These are phyloP conservation scores for Paramecium caudatum DNA, from an alignment of 73 alveolate genomes.

Conservation along the genomic window DNA sequence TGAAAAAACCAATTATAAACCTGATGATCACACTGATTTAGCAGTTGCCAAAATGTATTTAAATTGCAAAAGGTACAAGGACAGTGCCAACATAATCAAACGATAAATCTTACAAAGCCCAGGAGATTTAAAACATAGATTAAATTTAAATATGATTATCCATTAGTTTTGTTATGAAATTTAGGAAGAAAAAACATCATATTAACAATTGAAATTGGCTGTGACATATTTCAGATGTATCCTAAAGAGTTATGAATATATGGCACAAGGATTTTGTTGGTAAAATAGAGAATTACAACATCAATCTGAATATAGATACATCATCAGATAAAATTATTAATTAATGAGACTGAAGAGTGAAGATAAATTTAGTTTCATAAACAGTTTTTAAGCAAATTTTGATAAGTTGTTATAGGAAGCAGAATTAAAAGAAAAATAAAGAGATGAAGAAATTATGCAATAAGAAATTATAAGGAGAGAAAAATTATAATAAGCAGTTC, in stretches of 20 bases:
- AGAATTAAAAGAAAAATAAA: not conserved
- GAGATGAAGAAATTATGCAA: not conserved
- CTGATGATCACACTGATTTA: slow-evolving; percentile 62
- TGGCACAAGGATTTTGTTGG: slow-evolving; percentile 46
- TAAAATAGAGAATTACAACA: slow-evolving; percentile 36
- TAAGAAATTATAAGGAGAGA: slow-evolving; percentile 43
- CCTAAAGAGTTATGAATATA: slow-evolving; percentile 56
- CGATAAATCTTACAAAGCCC: slow-evolving; percentile 35
- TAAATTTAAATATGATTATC: slow-evolving; percentile 40
- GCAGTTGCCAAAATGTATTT: slow-evolving; percentile 58
- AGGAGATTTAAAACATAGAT: slow-evolving; percentile 59
- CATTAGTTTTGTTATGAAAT: slow-evolving; percentile 57
- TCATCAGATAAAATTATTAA: slow-evolving; percentile 43
- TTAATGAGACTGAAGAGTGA: slow-evolving; percentile 45
- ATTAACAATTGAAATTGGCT: not conserved
- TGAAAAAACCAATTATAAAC: slow-evolving; percentile 68
- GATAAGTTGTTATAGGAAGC: slow-evolving; percentile 57
- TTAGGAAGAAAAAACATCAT: not conserved
- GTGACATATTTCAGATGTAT: slow-evolving; percentile 21
- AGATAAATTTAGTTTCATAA: slow-evolving; percentile 33
- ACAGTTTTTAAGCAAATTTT: slow-evolving; percentile 45
- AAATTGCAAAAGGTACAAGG: slow-evolving; percentile 14
- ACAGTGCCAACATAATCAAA: slow-evolving; percentile 23
- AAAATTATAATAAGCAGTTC: not conserved
- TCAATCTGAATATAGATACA: slow-evolving; percentile 22